Conservation (phyloP, 2,329 filamentous ascomycete species). For the Diaporthe amygdali region DNA sequence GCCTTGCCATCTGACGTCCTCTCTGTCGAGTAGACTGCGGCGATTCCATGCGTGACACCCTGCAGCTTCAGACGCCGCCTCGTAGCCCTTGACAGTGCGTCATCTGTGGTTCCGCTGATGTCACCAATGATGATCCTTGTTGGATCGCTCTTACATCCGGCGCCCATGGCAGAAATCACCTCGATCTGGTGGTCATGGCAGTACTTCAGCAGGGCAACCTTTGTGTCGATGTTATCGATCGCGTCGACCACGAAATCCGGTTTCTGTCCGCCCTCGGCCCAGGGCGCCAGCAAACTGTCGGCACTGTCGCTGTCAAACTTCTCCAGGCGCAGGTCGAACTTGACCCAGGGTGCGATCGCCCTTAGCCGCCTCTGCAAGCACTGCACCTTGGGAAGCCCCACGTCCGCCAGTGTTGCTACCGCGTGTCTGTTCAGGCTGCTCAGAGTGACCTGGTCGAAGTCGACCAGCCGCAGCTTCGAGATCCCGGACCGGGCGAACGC, state of each 20-base stretch:
- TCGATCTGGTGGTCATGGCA: conserved; percentile 79
- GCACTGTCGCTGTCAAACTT: conserved; percentile 77
- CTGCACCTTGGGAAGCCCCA: conserved; percentile 89
- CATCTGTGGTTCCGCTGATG: conserved; percentile 86
- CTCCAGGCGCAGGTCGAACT: conserved; percentile 85
- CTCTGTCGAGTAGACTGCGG: conserved; percentile 91
- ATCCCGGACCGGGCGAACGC: conserved; percentile 89
- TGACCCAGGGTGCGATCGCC: conserved; percentile 89
- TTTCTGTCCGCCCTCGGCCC: conserved; percentile 63
- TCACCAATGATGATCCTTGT: conserved; percentile 90
- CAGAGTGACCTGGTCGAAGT: conserved; percentile 97
- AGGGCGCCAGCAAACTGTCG: conserved; percentile 68
- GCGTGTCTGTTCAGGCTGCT: conserved; percentile 96
- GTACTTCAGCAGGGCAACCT: conserved; percentile 88
- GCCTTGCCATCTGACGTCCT: conserved; percentile 91
- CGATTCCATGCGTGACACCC: conserved; percentile 84
- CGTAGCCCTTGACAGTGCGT: conserved; percentile 85
- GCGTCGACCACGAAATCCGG: conserved; percentile 95
- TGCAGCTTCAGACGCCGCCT: conserved; percentile 77
- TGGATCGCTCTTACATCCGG: conserved; percentile 87
- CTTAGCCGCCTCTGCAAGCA: conserved; percentile 81
- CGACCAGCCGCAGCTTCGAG: conserved; percentile 84
- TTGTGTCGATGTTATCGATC: conserved; percentile 98
- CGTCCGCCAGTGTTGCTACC: conserved; percentile 90
- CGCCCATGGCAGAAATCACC: conserved; percentile 95